A percentile compares a stretch with the other conserved stretches of the same genome.
phyloP scores from a whole-genome alignment of 176 grass and related monocot genomes.

The Oropetium thomaeum region DNA sequence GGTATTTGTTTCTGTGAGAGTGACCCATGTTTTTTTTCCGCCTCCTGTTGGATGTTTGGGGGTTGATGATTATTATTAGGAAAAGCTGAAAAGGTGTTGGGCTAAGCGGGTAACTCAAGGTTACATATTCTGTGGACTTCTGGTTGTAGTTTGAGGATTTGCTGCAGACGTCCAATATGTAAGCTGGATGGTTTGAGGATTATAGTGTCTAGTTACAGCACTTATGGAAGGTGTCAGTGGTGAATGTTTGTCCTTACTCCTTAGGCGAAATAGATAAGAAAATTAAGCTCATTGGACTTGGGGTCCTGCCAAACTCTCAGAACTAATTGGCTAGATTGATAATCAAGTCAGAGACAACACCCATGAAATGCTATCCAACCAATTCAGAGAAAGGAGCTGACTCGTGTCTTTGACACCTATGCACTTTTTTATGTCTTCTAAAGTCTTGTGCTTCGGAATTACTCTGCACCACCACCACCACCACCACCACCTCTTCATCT shows the following conservation, averaged over 20 bases:
- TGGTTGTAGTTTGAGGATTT: not conserved
- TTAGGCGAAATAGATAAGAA: not conserved
- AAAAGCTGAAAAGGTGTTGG: slow-evolving; percentile 1
- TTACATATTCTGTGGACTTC: too few relatives aligned
- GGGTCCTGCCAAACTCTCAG: not conserved
- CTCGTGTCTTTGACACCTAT: not conserved
- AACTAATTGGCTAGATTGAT: slow-evolving; percentile 3
- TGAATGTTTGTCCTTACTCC: not conserved
- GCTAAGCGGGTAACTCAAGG: not conserved
- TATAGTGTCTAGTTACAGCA: not conserved
- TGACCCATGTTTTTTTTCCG: slow-evolving; percentile 9
- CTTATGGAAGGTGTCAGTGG: not conserved
- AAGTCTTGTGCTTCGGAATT: not conserved
- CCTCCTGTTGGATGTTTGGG: not conserved
- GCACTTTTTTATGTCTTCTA: not conserved
- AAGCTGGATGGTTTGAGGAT: not conserved
- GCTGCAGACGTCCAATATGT: not conserved
- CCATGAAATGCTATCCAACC: not conserved
- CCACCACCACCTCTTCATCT: too few relatives aligned
- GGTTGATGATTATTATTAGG: not conserved
- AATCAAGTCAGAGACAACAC: slow-evolving; percentile 11
- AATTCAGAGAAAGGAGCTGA: not conserved
- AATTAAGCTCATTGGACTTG: not conserved
- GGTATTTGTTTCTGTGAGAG: slow-evolving; percentile 22
- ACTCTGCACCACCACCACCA: not conserved